A percentile compares a stretch with the other conserved stretches of the same genome.
phyloP scores from a whole-genome alignment of 805 yeast genomes.

The Candida sanyiensis region DNA sequence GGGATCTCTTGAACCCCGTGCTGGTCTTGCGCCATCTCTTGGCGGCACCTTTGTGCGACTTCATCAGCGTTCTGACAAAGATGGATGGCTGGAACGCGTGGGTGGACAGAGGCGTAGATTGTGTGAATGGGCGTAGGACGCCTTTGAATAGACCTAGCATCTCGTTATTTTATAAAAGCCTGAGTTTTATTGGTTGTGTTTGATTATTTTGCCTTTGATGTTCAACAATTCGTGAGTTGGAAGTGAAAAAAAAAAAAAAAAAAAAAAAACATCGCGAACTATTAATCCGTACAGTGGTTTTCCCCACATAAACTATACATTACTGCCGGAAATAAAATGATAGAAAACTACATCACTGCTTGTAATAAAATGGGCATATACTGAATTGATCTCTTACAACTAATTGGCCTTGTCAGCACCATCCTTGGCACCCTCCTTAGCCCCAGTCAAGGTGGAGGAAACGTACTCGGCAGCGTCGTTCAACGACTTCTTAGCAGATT shows the following conservation, averaged over 20 bases:
- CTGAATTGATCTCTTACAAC: no score
- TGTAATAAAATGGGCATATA: no score
- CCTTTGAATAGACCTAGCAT: conserved; percentile 7
- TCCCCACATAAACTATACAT: no score
- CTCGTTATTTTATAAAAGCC: no score
- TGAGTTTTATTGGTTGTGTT: no score
- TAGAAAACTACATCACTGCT: no score
- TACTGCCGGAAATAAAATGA: no score
- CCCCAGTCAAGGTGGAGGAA: conserved; percentile 49
- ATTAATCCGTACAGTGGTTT: no score
- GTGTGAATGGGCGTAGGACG: conserved; percentile 6
- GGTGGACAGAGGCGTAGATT: conserved; percentile 3
- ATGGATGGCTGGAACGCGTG: conserved; percentile 9
- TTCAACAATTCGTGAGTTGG: no score
- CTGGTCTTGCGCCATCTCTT: conserved; percentile 81
- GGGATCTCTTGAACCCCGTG: conserved; percentile 54
- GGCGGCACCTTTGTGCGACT: conserved; percentile 83
- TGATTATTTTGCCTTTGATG: no score
- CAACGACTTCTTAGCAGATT: conserved; percentile 47
- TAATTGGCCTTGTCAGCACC: conserved; percentile 16
- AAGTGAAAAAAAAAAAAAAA: no score
- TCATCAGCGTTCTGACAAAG: conserved; percentile 39
- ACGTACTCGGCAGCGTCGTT: conserved; percentile 40
- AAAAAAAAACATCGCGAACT: no score
- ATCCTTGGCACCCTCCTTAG: conserved; percentile 43